A percentile compares a stretch with the other conserved stretches of the same genome.
Conservation (phyloP, 2,329 filamentous ascomycete species). For the Calonectria henricotiae region DNA sequence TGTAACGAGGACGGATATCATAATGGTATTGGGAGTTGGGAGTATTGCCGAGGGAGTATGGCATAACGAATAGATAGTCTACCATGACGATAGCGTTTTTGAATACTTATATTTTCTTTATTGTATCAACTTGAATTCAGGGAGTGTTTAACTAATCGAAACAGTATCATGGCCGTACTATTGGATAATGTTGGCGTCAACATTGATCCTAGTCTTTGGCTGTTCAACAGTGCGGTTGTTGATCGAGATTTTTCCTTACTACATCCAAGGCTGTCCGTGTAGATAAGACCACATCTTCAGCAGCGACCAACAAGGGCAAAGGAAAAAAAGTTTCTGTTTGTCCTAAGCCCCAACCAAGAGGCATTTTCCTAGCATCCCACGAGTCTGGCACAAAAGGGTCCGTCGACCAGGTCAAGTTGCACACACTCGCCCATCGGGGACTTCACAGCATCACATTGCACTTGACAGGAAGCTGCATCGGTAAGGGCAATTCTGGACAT, state of each 20-base stretch:
- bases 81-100: slow-evolving; percentile 3
- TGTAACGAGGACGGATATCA: neutral
- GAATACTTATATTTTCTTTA: slow-evolving; percentile 17
- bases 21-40: slow-evolving; percentile 8
- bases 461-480: slow-evolving; percentile 32
- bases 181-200: neutral
- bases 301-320: slow-evolving; percentile 4
- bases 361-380: neutral
- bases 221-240: neutral
- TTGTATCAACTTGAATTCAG: neutral
- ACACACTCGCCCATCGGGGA: slow-evolving; percentile 8
- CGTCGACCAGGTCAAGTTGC: slow-evolving; percentile 12
- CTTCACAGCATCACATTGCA: slow-evolving; percentile 26
- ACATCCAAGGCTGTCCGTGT: neutral
- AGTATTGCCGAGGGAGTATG: slow-evolving; percentile 6
- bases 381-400: neutral
- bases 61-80: slow-evolving; percentile 16
- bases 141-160: too few species aligned
- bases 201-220: too few species aligned
- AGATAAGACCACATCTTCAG: neutral
- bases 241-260: neutral
- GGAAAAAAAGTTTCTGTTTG: neutral
- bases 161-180: too few species aligned
- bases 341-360: neutral
- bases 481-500: slow-evolving; percentile 44